Base-by-base conservation (phyloP, 768 basidiomycete species). In the Favolaschia claudopus region DNA sequence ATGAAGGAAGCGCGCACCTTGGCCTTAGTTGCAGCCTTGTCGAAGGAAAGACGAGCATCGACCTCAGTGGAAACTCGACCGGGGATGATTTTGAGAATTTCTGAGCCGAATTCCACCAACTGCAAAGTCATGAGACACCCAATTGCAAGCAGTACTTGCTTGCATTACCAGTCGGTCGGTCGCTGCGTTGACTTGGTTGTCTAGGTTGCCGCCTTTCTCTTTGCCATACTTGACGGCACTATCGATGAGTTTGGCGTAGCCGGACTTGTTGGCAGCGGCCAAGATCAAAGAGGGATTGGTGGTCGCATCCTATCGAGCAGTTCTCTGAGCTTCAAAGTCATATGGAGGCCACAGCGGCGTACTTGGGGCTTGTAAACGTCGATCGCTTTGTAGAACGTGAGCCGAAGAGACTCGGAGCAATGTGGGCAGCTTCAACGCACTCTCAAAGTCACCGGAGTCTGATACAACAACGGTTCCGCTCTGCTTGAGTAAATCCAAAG, bases 51-150 rank as follows among this genome's bases (percentile, higher is more conserved):
- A 66, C 93, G 90, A 46, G 97, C 97, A 75, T 99, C 97, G 66
- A 99, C 96, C 77, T 99, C 97, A 63, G 97, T 99, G 39, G 97
- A 99, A 62, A 99, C 96, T 75, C 97, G 92, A 58, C 97, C 97
- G 53, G 97, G 97, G 70, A 99, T 94, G 78, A 99, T 95, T 61
- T 81, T 79, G 48, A 99, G 85, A 71, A 99, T 98, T 80, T 91
- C 95, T 75, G 89, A 92, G 66, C 97, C 97, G 79, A 99, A 99
- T 77, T 94, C 96, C 69, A 99, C 93, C 62, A 99, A 89, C 95
- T 96, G 71, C 29, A 27, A 33, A 12, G 36, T 14, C 22, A 5
- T 39, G n/a, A 44, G 50, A 19, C n/a, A n/a, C 36, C 31, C 20
- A 19, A 5, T 19, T 28, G 37, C 47, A 19, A 17, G 31, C 15